Evolutionary conservation across 768 basidiomycete genomes (phyloP), one percentile per base, ranked within the genome.

Genomic region (Lactifluus hygrophoroides): DNA sequence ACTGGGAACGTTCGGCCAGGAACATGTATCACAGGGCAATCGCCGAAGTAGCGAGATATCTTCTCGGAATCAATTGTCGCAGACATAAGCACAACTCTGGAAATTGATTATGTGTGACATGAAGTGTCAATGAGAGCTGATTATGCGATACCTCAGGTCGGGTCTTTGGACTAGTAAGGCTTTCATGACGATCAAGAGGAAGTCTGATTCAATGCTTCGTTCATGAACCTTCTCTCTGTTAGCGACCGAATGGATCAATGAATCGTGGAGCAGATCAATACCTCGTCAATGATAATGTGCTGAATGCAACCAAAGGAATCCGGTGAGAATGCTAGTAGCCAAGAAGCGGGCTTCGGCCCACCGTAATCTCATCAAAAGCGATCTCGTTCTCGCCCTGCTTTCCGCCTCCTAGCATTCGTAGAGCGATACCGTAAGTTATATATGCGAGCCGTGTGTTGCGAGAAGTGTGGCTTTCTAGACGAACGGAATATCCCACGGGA

Each of bases 221-320:
- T 99, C 95, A 66, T 99, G 95, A 47, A 96, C 91, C 85, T 88
- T 62, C 13, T 44, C 21, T 28, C 37, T 19, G 53, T 48, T 21
- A 62, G 17, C 14, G 40, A 38, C 30, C 17, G 10, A 34, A 40
- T 40, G 27, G 14, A 48, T 62, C 19, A 53, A 34, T 54, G 27
- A 32, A 38, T 66, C 17, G 14, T 37, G 43, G 9, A 27, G 34
- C 70, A 35, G 23, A 1, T 11, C 19, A 38, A 42, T 54, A 89
- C 90, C 75, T 99, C 95, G 65, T 99, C 95, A 43, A 98, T 87
- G 58, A 99, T 87, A 68, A 99, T 85, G 67, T 96, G 94, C 90
- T 93, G 44, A 2, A 51, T 34, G 43, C 14, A 19, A 50, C 23
- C 53, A 25, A 55, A 27, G 44, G 35, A 58, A 55, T 57, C 60